A percentile compares a stretch with the other conserved stretches of the same genome.
Evolutionary conservation across 2,329 filamentous ascomycete species (phyloP).

Genomic region (Talaromyces sp.): DNA sequence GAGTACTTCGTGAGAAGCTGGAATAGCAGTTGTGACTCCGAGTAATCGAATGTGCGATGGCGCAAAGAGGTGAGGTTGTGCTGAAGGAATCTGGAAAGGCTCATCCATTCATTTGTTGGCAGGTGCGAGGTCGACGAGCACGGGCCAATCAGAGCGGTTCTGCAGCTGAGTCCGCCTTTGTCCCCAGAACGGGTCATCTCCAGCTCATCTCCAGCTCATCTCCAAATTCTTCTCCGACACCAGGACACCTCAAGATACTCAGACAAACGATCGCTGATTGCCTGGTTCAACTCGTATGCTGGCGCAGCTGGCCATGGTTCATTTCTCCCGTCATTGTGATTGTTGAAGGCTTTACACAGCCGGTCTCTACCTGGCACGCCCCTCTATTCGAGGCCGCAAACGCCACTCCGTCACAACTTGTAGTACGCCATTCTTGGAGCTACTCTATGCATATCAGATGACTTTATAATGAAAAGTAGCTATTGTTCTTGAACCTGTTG

Average conservation of each 20-base stretch:
- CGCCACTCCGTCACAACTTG: background rate
- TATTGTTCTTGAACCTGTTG: no score
- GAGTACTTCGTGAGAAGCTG: background rate
- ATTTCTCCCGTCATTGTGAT: background rate
- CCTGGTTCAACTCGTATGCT: background rate
- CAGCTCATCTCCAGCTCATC: background rate
- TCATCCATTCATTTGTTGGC: slow-evolving; percentile 7
- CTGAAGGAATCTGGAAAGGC: slow-evolving; percentile 2
- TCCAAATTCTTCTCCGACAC: background rate
- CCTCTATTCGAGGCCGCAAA: background rate
- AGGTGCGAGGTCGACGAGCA: background rate
- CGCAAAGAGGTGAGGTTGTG: slow-evolving; percentile 14
- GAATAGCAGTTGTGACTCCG: background rate
- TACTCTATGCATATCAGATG: background rate
- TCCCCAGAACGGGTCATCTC: background rate
- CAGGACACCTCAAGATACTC: background rate
- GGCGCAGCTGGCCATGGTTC: background rate
- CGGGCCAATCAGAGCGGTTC: background rate
- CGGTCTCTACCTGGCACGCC: background rate
- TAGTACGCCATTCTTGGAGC: background rate
- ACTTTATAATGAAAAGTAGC: slow-evolving; percentile 17
- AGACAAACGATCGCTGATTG: background rate
- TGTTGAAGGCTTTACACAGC: background rate
- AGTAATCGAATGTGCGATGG: background rate
- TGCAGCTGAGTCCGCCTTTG: background rate